Base-by-base conservation (phyloP, 768 basidiomycete genomes). In the Albatrellus ellisii region DNA sequence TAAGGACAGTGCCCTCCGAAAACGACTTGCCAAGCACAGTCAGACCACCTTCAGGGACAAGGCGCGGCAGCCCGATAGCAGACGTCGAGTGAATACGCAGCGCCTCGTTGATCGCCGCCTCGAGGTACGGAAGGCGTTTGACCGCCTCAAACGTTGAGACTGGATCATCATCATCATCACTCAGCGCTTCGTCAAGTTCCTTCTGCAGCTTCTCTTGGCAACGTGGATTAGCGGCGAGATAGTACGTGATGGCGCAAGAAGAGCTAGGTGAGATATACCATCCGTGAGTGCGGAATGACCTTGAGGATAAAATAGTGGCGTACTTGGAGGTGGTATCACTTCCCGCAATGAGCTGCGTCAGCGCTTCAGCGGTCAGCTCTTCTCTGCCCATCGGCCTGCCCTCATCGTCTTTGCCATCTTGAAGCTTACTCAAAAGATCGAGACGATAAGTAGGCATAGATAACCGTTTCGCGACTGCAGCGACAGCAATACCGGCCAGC, bases 281-380 rank as follows among this genome's bases (percentile, higher is more conserved):
- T n/a, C n/a, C n/a, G n/a, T n/a, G n/a, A n/a, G n/a, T n/a, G n/a
- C n/a, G n/a, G n/a, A n/a, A n/a, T n/a, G n/a, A n/a, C n/a, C 27
- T 32, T n/a, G 12, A 55, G 21, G 31, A 24, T 49, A 24, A 15
- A 28, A 33, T 9, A 25, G 35, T n/a, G 20, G 44, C 78, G 46
- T 50, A 87, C 85, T 94, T 95, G 35, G 89, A 90, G 0, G 91
- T 94, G 1, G 90, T 95, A 53, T 95, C 90, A 3, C 81, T 84
- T 1, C 89, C 89, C 5, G 87, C 87, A 48, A 91, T 89, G 14
- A 91, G 69, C 36, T 89, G 74, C 1, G 88, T 89, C 15, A 86
- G 60, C 34, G 83, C 81, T 62, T 95, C 91, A 0, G 89, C 89
- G 1, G 88, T 94, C 43, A 95, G 61, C 55, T 94, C 91, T 50